Evolutionary conservation across 1,139 yeast genomes (phyloP), one percentile per base, ranked within the genome.

Genomic region (Yamadazyma conglobata): DNA sequence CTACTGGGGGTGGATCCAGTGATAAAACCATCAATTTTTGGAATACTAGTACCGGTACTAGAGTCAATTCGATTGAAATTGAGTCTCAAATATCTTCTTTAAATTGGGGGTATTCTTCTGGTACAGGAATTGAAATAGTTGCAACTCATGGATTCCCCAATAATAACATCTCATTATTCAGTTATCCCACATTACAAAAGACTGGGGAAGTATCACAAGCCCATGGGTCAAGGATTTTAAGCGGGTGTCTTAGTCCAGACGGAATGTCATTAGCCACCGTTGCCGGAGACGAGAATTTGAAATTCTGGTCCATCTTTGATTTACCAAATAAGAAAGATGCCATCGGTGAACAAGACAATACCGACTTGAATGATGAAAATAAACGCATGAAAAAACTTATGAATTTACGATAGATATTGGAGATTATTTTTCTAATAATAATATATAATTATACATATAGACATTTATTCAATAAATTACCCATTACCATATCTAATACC

Each of bases 81-180:
- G 96, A 93, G 10, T 84, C 96, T 1, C 98, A 93, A 57, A 93
- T 93, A 12, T 82, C 95, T 15, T 85, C 96, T 8, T 67, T 93
- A 37, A 79, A 81, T 47, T 93, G 98, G 98, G 95, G 96, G 4
- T 73, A 76, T 34, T 73, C 83, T 10, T 59, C 70, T 46, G 86
- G 79, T 1, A 77, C 79, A 32, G 87, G 86, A 4, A 73, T 76
- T 53, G 98, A 93, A 58, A 77, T 93, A 30, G 95, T 84, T 2
- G 93, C 96, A 4, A 84, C 96, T 4, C 96, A 93, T 50, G 98
- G 98, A 2, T 85, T 77, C 56, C 97, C 98, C 15, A 78, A 84
- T 37, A 91, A 91, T 51, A 79, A 84, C 46, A 77, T 93, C 21
- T 73, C 89, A 8, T 69, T 91, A 30, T 91, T 88, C 70, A 79